Evolutionary conservation across 139 green algal genomes (phyloP), one percentile per base, ranked within the genome.

Genomic region (Pycnococcus provasolii): DNA sequence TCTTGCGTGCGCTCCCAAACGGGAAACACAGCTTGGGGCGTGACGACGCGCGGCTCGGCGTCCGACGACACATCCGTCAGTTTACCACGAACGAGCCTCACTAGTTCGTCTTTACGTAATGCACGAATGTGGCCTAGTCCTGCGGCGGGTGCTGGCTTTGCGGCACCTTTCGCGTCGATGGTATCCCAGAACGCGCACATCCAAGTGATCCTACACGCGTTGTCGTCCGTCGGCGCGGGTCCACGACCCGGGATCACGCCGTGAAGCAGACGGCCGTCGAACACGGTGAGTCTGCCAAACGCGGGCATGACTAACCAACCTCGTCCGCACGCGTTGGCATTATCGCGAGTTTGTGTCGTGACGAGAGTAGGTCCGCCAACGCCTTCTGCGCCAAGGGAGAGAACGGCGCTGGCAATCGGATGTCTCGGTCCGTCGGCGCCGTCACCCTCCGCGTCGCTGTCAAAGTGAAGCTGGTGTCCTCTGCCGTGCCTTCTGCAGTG

Each of bases 381-480:
- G 3, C 71, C 70, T 59, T 58, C 46, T 26, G 4, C 62, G 37
- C 53, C 64, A 2, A 84, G 63, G 70, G 79, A 84, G 6, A 79
- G 41, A 15, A 84, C 73, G 4, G 45, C 68, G 4, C 51, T 74
- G 2, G 81, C 61, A 55, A 84, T 77, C 11, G 9, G 40, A 39
- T 26, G 11, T 15, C 7, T 15, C 11, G 42, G 37, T 41, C 42
- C 42, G 5, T 46, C 58, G 26, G 9, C 58, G n/a, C 73, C 73
- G 43, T 53, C 54, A 2, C 77, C 77, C 52, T 82, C 77, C 51
- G 79, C 70, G 58, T 85, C 80, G 26, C 52, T 73, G 59, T 85
- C 80, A 72, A 81, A 85, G 45, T 85, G 80, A 52, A 86, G 66
- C 73, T 87, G 81, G 69, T 87, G 81, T 15, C 81, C 79, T 4